Conservation (phyloP, 1,284 basidiomycete species). For the Waitea zeae region DNA sequence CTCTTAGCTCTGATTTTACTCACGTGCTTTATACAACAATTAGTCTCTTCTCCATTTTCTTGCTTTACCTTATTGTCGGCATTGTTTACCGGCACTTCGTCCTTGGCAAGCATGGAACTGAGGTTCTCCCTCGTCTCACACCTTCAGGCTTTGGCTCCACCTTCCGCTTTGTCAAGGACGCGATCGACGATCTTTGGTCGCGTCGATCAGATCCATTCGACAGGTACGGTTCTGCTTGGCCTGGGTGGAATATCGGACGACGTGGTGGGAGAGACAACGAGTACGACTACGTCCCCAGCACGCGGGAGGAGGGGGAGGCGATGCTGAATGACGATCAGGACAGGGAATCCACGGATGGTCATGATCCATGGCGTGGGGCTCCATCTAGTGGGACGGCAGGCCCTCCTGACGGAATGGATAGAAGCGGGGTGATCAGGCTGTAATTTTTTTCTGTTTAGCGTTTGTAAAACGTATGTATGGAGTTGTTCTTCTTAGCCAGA, state of each 20-base stretch:
- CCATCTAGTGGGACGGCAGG: background rate
- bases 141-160: background rate
- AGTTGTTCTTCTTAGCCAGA: no score
- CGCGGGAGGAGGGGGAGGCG: background rate
- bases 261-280: background rate
- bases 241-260: no score
- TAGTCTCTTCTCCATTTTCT: constrained; percentile 34
- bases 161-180: background rate
- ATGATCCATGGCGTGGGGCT: background rate
- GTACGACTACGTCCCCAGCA: background rate
- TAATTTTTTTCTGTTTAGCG: no score
- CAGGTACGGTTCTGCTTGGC: background rate
- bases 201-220: background rate
- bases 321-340: background rate
- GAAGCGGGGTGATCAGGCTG: background rate
- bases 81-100: constrained; percentile 55
- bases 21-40: constrained; percentile 4
- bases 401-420: background rate
- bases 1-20: constrained; percentile 8
- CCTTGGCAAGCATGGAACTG: constrained; percentile 38
- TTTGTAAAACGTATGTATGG: no score
- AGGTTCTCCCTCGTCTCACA: constrained; percentile 24
- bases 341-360: background rate
- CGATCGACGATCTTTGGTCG: background rate
- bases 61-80: constrained; percentile 40